Base-by-base conservation (phyloP, 2,329 filamentous ascomycete species). In the Penicillium corylophilum region DNA sequence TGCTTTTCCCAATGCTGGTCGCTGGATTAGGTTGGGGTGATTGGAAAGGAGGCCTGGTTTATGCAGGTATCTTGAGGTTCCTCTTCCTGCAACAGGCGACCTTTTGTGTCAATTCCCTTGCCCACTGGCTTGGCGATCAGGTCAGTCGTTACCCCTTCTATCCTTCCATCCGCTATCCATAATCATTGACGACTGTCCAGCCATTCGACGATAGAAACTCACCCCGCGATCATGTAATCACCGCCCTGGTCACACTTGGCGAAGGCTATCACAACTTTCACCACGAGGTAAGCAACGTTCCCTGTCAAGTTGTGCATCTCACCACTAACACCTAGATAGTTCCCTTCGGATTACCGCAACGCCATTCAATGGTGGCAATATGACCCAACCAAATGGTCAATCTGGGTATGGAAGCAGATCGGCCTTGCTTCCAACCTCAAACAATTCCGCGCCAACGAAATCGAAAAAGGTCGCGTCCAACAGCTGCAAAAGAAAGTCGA, bases 221-320 rank as follows among this genome's bases (percentile, higher is more conserved):
- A 53, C 90, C 90, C 58, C 87, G 90, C 70, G 90, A 95, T 67
- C 89, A 95, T 74, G 82, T 93, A 68, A 83, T 95, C 74, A 94
- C 90, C 38, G 90, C 90, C 41, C 77, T 95, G 18, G 85, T 91
- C 62, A 95, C 90, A 39, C 86, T 95, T 18, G 90, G 90, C 44
- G 90, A 92, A 76, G 90, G 90, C 29, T 95, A 95, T 78, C 90
- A 95, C 82, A 95, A 95, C 81, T 95, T 95, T 82, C 90, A 95
- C 77, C 90, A 95, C 80, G 90, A 95, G 16, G 35, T 38, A 18
- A 10, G 35, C 18, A 4, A 18, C 35, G 12, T 10, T 38, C n/a
- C n/a, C n/a, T 38, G 5, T 38, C 18, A 38, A 18, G 6, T 38
- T n/a, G 8, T 38, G 5, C 35, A 2, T 38, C 8, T 38, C 15